Percentiles rank a stretch among this genome's conserved stretches.
These are phyloP conservation scores for Penicillium lagena DNA, from an alignment of 495 filamentous ascomycete species.

Conservation along the genomic window DNA sequence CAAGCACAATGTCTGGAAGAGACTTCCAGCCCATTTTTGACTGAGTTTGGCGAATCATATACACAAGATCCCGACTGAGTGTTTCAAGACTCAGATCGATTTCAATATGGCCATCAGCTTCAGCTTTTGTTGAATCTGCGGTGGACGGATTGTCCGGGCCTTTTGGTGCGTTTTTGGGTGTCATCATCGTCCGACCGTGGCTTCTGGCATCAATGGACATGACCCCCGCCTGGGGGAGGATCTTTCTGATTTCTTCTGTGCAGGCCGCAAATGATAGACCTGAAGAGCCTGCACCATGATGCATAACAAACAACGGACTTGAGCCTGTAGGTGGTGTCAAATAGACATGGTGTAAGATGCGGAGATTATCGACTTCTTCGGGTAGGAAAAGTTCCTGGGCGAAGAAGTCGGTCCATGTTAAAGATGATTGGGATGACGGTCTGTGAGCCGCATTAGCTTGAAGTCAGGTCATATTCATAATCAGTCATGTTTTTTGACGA, in stretches of 20 bases:
- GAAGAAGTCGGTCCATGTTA: slow-evolving; percentile 89
- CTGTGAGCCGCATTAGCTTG: slow-evolving; percentile 9
- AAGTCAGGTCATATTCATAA: background rate
- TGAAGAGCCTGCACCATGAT: slow-evolving; percentile 87
- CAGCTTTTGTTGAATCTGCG: slow-evolving; percentile 7
- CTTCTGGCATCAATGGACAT: slow-evolving; percentile 79
- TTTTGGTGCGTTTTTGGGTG: slow-evolving; percentile 5
- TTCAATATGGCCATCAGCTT: slow-evolving; percentile 28
- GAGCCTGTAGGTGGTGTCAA: slow-evolving; percentile 52
- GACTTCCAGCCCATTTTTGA: slow-evolving; percentile 60
- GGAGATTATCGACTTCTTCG: slow-evolving; percentile 26
- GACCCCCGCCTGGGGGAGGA: slow-evolving; percentile 74
- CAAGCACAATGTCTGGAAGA: slow-evolving; percentile 69
- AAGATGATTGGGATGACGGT: slow-evolving; percentile 28
- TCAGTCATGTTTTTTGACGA: background rate
- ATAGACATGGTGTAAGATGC: slow-evolving; percentile 79
- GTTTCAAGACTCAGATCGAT: slow-evolving; percentile 62
- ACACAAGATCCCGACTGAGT: slow-evolving; percentile 65
- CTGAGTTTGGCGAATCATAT: slow-evolving; percentile 60
- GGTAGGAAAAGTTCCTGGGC: slow-evolving; percentile 73
- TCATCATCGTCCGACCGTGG: slow-evolving; percentile 67
- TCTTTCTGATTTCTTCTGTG: slow-evolving; percentile 66
- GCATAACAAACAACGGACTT: slow-evolving; percentile 79
- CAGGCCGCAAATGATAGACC: slow-evolving; percentile 83
- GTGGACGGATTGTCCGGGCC: slow-evolving; percentile 8